These are phyloP conservation scores for Paratinospora sagittata DNA, from an alignment of 164 flowering plant species.

Conservation along the genomic window DNA sequence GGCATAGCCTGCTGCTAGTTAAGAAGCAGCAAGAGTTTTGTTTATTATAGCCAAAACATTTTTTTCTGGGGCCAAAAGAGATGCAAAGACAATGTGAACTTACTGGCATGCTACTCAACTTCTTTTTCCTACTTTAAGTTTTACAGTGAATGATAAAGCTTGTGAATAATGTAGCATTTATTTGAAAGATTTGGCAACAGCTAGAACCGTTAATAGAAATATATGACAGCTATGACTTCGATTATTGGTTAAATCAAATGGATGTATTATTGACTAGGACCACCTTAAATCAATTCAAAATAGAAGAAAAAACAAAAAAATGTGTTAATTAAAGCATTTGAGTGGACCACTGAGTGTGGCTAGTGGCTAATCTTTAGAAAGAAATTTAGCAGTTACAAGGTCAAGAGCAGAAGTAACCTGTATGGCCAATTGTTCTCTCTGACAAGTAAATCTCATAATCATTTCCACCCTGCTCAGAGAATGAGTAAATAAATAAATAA, in stretches of 20 bases:
- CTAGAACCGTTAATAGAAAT: neutral
- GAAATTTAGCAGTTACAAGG: neutral
- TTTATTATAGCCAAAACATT: too few relatives aligned
- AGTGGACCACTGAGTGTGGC: neutral
- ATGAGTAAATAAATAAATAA: neutral
- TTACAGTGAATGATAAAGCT: neutral
- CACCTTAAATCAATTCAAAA: neutral
- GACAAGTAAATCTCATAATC: constrained; percentile 88
- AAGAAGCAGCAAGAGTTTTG: too few relatives aligned
- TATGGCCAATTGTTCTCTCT: constrained; percentile 79
- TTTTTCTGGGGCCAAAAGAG: too few relatives aligned
- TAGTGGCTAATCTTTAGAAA: neutral
- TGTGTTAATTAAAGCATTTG: neutral
- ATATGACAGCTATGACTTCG: too few relatives aligned
- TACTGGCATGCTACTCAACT: too few relatives aligned
- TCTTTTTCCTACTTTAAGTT: neutral
- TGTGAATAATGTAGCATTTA: neutral
- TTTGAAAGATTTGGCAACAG: too few relatives aligned
- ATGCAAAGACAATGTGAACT: too few relatives aligned
- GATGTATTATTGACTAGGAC: neutral
- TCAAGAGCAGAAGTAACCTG: constrained; percentile 49
- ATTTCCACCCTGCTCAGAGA: constrained; percentile 82
- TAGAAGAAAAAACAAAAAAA: neutral
- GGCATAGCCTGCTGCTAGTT: too few relatives aligned
- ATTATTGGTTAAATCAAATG: neutral